A percentile compares a stretch with the other conserved stretches of the same genome.
Conservation (phyloP, 2,329 filamentous ascomycete species). For the Epichloe bromicola region DNA sequence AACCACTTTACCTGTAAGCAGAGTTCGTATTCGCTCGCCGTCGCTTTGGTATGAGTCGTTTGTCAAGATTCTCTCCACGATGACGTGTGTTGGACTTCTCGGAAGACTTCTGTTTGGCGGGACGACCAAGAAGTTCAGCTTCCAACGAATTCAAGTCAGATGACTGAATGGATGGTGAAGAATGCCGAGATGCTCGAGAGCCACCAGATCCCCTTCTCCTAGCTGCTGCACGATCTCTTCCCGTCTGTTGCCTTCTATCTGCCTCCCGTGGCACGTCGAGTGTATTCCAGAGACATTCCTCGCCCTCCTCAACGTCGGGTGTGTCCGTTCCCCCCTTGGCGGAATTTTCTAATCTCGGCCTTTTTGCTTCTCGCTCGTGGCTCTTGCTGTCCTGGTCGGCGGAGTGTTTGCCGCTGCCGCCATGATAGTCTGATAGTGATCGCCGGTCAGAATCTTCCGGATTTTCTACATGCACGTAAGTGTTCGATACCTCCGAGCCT, state of each 20-base stretch:
- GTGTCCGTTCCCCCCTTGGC: constrained; percentile 12
- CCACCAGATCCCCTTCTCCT: constrained; percentile 10
- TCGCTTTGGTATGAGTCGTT: constrained; percentile 15
- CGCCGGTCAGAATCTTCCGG: neutral
- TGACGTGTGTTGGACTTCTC: constrained; percentile 13
- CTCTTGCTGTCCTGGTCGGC: neutral
- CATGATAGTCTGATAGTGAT: constrained; percentile 1
- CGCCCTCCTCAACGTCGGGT: constrained; percentile 15
- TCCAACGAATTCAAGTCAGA: constrained; percentile 26
- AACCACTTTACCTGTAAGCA: constrained; percentile 21
- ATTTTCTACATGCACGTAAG: neutral
- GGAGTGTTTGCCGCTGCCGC: constrained; percentile 1
- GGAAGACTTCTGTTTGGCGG: constrained; percentile 18
- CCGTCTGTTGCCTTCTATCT: constrained; percentile 3
- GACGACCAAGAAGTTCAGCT: constrained; percentile 23
- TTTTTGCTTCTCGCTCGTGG: neutral
- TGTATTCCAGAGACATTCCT: constrained; percentile 8
- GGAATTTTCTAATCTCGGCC: neutral
- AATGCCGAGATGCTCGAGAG: constrained; percentile 16
- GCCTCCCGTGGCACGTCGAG: constrained; percentile 6
- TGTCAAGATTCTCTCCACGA: constrained; percentile 9
- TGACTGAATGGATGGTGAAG: constrained; percentile 19
- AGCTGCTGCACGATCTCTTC: neutral
- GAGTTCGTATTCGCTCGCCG: constrained; percentile 23
- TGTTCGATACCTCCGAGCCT: neutral